phyloP scores from a whole-genome alignment of 78 protist genomes.

The Dictyostelium intermedium region DNA sequence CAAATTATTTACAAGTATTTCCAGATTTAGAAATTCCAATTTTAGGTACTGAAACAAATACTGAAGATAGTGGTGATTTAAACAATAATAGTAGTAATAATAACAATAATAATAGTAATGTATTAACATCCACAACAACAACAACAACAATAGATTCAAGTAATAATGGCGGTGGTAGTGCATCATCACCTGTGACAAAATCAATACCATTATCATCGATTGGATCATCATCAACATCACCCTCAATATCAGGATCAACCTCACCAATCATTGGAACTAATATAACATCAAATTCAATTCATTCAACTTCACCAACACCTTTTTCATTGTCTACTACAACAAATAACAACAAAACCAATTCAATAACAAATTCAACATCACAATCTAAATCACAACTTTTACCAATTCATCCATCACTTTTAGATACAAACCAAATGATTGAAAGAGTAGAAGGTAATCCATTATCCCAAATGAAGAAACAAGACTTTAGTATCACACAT shows the following conservation, averaged over 20 bases:
- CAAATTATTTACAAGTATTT: constrained; percentile 21
- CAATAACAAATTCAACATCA: constrained; percentile 20
- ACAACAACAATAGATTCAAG: not conserved
- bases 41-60: constrained; percentile 70
- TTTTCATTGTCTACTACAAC: not conserved
- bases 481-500: constrained; percentile 23
- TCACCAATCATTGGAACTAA: not conserved
- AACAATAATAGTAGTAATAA: not conserved
- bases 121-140: not conserved
- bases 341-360: not conserved
- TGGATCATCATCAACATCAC: not conserved
- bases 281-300: not conserved
- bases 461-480: not conserved
- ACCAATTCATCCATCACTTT: constrained; percentile 61
- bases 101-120: not conserved
- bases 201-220: not conserved
- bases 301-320: constrained; percentile 2
- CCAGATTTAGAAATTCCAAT: constrained; percentile 65
- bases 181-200: not conserved
- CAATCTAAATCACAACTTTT: not conserved
- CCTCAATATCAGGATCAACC: not conserved
- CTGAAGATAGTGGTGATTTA: not conserved
- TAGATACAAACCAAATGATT: not conserved
- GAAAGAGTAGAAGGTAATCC: not conserved
- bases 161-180: not conserved